These are phyloP conservation scores for Fusarium sp. DNA, from an alignment of 2,329 filamentous ascomycete species.

Conservation along the genomic window DNA sequence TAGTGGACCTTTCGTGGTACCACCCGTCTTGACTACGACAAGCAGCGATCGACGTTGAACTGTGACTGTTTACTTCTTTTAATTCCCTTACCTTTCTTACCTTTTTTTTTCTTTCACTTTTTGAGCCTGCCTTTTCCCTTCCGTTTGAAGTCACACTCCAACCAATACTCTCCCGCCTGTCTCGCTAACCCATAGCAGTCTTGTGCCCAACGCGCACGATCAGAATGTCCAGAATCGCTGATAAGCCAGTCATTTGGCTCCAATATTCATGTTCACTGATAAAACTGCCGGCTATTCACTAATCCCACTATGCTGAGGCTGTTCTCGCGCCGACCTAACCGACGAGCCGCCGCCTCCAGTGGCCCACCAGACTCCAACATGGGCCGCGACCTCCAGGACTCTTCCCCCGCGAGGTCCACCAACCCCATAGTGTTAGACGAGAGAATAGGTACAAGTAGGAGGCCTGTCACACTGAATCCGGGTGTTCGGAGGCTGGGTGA, in stretches of 20 bases:
- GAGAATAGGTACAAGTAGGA: too few species aligned
- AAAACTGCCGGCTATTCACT: too few species aligned
- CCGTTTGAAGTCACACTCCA: too few species aligned
- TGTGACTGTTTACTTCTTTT: not conserved
- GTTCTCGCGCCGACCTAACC: not conserved
- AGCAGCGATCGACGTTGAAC: not conserved
- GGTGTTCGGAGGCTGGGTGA: not conserved
- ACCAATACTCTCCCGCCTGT: too few species aligned
- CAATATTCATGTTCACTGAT: too few species aligned
- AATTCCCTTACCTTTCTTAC: too few species aligned
- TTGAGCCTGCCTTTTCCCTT: too few species aligned
- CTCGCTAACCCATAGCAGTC: too few species aligned
- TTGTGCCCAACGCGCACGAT: too few species aligned
- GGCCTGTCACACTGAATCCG: not conserved
- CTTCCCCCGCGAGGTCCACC: not conserved
- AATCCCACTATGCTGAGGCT: not conserved
- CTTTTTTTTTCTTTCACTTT: too few species aligned
- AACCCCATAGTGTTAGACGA: not conserved
- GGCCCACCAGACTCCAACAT: not conserved
- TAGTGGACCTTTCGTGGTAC: not conserved
- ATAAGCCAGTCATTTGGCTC: too few species aligned
- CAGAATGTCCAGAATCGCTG: too few species aligned
- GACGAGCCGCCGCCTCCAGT: not conserved
- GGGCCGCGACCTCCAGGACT: not conserved
- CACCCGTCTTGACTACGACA: not conserved